Conservation (phyloP, 2,329 filamentous ascomycete species). For the Ascochyta clinopodiicola region DNA sequence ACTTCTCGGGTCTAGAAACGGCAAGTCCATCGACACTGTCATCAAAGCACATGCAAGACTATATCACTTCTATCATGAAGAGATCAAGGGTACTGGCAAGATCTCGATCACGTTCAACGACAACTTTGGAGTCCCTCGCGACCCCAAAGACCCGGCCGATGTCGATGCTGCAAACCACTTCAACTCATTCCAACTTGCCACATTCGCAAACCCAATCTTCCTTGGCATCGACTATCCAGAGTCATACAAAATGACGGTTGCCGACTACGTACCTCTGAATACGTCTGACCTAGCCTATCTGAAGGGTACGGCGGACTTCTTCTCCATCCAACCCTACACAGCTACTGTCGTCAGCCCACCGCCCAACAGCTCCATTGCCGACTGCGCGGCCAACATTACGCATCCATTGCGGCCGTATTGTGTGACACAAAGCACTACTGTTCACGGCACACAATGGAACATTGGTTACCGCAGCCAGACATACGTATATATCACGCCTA, state of each 20-base stretch:
- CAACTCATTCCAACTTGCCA: conserved; percentile 51
- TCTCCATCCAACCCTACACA: conserved; percentile 66
- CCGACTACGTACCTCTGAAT: conserved; percentile 55
- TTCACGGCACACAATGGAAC: conserved; percentile 61
- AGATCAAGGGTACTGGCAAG: conserved; percentile 58
- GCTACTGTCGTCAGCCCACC: conserved; percentile 61
- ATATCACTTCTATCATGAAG: conserved; percentile 62
- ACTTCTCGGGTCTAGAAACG: conserved; percentile 51
- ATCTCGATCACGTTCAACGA: conserved; percentile 59
- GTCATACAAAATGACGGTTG: conserved; percentile 46
- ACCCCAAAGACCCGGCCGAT: conserved; percentile 50
- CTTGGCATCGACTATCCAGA: conserved; percentile 59
- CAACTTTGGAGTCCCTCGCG: conserved; percentile 47
- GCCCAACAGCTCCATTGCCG: conserved; percentile 50
- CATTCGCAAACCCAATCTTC: conserved; percentile 62
- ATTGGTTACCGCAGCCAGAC: conserved; percentile 63
- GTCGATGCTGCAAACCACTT: conserved; percentile 56
- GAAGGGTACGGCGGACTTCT: conserved; percentile 59
- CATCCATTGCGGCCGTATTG: conserved; percentile 60
- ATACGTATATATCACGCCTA: conserved; percentile 66
- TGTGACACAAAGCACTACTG: conserved; percentile 54
- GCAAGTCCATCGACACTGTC: conserved; percentile 45
- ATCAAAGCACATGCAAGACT: conserved; percentile 58
- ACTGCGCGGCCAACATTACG: conserved; percentile 57
- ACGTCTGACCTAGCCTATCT: conserved; percentile 53